phyloP scores from a whole-genome alignment of 2,329 filamentous ascomycete species.

The Phaeosphaeriaceae sp. region DNA sequence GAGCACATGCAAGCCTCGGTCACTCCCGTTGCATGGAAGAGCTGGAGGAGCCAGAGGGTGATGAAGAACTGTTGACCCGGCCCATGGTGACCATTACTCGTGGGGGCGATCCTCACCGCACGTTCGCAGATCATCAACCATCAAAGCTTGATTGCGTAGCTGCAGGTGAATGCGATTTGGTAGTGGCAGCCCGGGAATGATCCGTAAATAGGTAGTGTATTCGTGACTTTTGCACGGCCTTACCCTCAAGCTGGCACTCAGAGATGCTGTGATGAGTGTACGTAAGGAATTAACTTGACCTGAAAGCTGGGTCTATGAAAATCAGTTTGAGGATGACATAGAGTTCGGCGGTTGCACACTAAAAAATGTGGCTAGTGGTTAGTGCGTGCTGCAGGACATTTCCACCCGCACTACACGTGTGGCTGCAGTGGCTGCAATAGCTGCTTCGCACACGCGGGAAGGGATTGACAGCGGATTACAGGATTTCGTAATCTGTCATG shows the following conservation, averaged over 20 bases:
- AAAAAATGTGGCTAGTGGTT: conserved; percentile 14
- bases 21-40: neutral
- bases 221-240: neutral
- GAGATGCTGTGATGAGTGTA: neutral
- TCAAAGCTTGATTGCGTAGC: neutral
- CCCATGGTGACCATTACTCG: neutral
- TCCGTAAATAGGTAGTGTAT: neutral
- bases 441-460: conserved; percentile 14
- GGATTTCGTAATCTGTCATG: conserved; percentile 17
- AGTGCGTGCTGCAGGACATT: conserved; percentile 15
- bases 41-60: neutral
- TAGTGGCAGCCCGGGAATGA: neutral
- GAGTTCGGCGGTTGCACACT: conserved; percentile 18
- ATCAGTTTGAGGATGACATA: conserved; percentile 24
- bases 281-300: neutral
- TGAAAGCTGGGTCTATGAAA: conserved; percentile 4
- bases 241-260: neutral
- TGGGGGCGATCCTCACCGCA: conserved; percentile 1
- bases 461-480: conserved; percentile 27
- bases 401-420: neutral
- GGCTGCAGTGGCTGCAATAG: neutral
- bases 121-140: conserved; percentile 5
- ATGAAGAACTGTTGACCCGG: neutral
- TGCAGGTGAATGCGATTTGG: neutral
- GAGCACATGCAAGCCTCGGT: neutral